Conservation (phyloP, 495 filamentous ascomycete species). For the Symbiotaphrina buchneri region DNA sequence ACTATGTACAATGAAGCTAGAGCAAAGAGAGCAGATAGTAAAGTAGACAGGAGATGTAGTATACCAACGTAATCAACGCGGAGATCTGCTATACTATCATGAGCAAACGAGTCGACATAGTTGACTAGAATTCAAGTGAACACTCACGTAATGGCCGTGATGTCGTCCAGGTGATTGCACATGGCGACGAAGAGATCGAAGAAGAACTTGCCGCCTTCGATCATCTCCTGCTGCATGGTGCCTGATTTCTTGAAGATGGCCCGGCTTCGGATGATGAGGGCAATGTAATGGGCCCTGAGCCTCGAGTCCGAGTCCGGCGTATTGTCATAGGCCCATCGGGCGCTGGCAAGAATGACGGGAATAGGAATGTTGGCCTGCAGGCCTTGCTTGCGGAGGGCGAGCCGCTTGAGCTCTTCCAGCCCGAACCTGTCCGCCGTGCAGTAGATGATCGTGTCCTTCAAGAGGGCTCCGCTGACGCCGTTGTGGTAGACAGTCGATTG, state of each 20-base stretch:
- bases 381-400: neutral
- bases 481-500: too few relatives aligned
- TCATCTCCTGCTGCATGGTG: slow-evolving; percentile 95
- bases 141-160: slow-evolving; percentile 13
- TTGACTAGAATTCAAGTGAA: too few relatives aligned
- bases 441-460: slow-evolving; percentile 10
- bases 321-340: slow-evolving; percentile 70
- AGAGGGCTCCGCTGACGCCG: too few relatives aligned
- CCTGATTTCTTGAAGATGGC: slow-evolving; percentile 80
- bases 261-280: slow-evolving; percentile 68
- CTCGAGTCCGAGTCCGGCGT: slow-evolving; percentile 77
- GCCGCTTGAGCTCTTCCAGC: neutral
- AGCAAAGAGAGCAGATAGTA: too few relatives aligned
- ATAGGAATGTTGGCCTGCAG: slow-evolving; percentile 55
- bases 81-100: too few relatives aligned
- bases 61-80: too few relatives aligned
- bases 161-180: slow-evolving; percentile 66
- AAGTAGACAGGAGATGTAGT: too few relatives aligned
- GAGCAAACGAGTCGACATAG: too few relatives aligned
- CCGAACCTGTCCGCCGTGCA: neutral
- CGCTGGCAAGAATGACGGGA: slow-evolving; percentile 62
- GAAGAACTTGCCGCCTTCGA: slow-evolving; percentile 63
- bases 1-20: too few relatives aligned
- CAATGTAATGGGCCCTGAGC: slow-evolving; percentile 76
- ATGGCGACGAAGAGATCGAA: slow-evolving; percentile 88